Conservation (phyloP, 352 stramenopile genomes). For the Globisporangium acanthophoron region DNA sequence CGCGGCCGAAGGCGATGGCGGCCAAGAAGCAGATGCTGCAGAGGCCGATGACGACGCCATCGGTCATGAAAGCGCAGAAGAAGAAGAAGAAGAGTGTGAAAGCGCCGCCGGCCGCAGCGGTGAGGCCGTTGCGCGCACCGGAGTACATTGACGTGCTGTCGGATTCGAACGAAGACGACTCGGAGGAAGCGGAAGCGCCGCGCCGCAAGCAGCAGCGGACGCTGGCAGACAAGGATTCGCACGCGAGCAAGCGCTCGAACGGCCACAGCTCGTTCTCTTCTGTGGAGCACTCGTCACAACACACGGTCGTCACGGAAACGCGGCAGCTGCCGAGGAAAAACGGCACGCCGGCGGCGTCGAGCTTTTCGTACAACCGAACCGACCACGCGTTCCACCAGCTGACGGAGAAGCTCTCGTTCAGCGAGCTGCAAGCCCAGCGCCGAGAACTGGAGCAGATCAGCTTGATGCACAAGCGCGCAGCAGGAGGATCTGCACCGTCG, state of each 20-base stretch:
- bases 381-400: constrained; percentile 4
- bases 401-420: constrained; percentile 16
- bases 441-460: constrained; percentile 11
- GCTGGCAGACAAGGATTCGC: background rate
- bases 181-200: background rate
- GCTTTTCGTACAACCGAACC: background rate
- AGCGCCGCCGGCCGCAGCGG: background rate
- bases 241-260: background rate
- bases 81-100: background rate
- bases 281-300: background rate
- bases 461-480: constrained; percentile 24
- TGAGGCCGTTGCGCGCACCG: background rate
- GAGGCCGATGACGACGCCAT: background rate
- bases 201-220: constrained; percentile 5
- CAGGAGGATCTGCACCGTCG: background rate
- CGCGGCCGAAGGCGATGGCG: background rate
- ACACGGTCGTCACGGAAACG: background rate
- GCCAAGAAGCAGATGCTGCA: background rate
- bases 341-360: background rate
- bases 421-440: constrained; percentile 18
- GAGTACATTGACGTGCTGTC: constrained; percentile 9
- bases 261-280: background rate
- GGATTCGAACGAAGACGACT: background rate
- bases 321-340: background rate
- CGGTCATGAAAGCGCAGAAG: background rate